A percentile compares a stretch with the other conserved stretches of the same genome.
Evolutionary conservation across 345 rosid genomes (phyloP).

Genomic region (Salix caprea): DNA sequence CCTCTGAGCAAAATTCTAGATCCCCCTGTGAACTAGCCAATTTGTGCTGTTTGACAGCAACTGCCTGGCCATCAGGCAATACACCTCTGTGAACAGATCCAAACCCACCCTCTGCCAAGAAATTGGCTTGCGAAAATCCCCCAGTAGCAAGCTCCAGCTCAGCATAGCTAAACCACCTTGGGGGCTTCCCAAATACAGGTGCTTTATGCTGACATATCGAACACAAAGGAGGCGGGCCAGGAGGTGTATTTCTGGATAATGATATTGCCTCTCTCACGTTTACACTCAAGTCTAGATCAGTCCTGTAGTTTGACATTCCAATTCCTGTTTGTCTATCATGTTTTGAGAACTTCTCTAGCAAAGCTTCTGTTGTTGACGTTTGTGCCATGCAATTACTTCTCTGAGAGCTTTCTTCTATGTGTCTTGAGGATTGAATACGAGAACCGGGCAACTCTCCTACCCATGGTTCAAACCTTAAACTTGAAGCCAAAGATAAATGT

Average conservation of each 20-base stretch:
- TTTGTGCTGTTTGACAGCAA: constrained; percentile 98
- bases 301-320: constrained; percentile 48
- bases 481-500: constrained; percentile 65
- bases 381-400: constrained; percentile 33
- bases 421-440: constrained; percentile 47
- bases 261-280: constrained; percentile 83
- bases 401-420: constrained; percentile 43
- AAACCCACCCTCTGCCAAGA: constrained; percentile 98
- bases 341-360: constrained; percentile 50
- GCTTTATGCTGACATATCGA: constrained; percentile 98
- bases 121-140: constrained; percentile 95
- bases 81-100: constrained; percentile 98
- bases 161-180: constrained; percentile 87
- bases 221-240: constrained; percentile 94
- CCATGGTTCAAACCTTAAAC: constrained; percentile 90
- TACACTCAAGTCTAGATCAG: constrained; percentile 60
- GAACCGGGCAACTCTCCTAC: constrained; percentile 54
- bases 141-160: constrained; percentile 98
- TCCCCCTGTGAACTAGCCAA: constrained; percentile 99
- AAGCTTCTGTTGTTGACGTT: constrained; percentile 36
- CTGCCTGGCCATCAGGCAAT: constrained; percentile 94
- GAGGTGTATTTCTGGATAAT: constrained; percentile 73
- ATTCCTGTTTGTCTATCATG: constrained; percentile 49
- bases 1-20: constrained; percentile 96
- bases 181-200: constrained; percentile 95